Conservation (phyloP, 2,329 filamentous ascomycete species). For the Monilinia vaccinii-corymbosi region DNA sequence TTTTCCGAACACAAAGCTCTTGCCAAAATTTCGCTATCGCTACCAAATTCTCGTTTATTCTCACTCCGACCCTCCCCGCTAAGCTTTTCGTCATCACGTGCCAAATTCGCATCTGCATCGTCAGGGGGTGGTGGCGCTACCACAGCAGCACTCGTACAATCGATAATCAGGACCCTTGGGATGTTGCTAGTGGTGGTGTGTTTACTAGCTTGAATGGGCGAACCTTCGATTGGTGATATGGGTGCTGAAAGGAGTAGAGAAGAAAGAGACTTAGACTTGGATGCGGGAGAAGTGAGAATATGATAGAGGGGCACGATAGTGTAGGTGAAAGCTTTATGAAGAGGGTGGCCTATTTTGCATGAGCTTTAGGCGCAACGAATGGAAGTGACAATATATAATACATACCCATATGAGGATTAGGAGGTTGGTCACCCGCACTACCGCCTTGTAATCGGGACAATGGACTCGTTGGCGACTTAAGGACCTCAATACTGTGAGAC, state of each 20-base stretch:
- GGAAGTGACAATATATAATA: neutral
- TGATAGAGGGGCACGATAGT: constrained; percentile 50
- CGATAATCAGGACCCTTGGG: constrained; percentile 46
- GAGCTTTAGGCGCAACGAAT: neutral
- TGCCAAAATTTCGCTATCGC: constrained; percentile 60
- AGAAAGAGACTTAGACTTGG: constrained; percentile 11
- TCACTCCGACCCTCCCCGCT: neutral
- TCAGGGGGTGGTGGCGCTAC: constrained; percentile 23
- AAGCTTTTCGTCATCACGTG: neutral
- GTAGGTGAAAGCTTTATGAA: constrained; percentile 55
- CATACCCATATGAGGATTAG: constrained; percentile 1
- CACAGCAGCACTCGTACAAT: constrained; percentile 38
- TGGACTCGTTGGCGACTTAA: constrained; percentile 51
- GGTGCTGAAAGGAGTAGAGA: constrained; percentile 25
- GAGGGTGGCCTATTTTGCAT: constrained; percentile 42
- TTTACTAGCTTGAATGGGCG: constrained; percentile 25
- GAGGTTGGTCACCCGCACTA: neutral
- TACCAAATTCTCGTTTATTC: constrained; percentile 32
- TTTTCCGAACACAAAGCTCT: constrained; percentile 65
- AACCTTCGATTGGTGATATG: constrained; percentile 16
- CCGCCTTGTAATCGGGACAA: constrained; percentile 45
- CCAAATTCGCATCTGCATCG: neutral
- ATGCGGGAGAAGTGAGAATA: constrained; percentile 33
- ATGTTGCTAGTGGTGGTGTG: constrained; percentile 30
- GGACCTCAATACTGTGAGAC: constrained; percentile 45